Evolutionary conservation across 768 basidiomycete species (phyloP), one percentile per base, ranked within the genome.

Genomic region (Arthromyces matolae): DNA sequence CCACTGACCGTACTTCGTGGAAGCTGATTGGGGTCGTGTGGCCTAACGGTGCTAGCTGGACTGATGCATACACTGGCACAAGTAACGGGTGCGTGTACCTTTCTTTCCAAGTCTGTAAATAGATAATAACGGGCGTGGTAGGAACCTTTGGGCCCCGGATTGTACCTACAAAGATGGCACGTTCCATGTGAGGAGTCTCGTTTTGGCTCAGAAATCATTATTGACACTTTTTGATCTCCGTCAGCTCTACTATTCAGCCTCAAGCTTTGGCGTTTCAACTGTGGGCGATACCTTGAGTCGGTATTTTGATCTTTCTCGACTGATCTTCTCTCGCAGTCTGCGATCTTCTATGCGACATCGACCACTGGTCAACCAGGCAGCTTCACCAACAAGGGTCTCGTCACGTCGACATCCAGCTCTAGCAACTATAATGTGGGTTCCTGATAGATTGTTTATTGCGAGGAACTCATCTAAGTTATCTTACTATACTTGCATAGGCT

Each of bases 241-340:
- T n/a, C n/a, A 79, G 78, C 62, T 79, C 5, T 80, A 78, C 60
- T 80, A 79, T 55, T 60, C 78, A 1, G 78, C 79, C 1, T 79
- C 78, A 1, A 72, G 68, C 42, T 79, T 79, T 55, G 79, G 78
- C 49, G 29, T 27, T 39, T 20, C 20, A 8, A 31, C 7, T 35
- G 9, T 14, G 8, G 19, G 13, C 5, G n/a, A n/a, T n/a, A n/a
- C n/a, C 4, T 5, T 53, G 31, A 35, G 6, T 35, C 39, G 16
- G 24, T 29, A 24, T 24, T 22, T n/a, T n/a, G n/a, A n/a, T 16
- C 27, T 20, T 42, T n/a, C n/a, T n/a, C n/a, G n/a, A n/a, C n/a
- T n/a, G n/a, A n/a, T n/a, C n/a, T n/a, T n/a, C n/a, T n/a, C n/a
- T n/a, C n/a, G n/a, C n/a, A 78, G 71, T 76, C 72, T 13, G 80